Evolutionary conservation across 345 rosid genomes (phyloP).

Genomic region (Capsella bursapastoris): DNA sequence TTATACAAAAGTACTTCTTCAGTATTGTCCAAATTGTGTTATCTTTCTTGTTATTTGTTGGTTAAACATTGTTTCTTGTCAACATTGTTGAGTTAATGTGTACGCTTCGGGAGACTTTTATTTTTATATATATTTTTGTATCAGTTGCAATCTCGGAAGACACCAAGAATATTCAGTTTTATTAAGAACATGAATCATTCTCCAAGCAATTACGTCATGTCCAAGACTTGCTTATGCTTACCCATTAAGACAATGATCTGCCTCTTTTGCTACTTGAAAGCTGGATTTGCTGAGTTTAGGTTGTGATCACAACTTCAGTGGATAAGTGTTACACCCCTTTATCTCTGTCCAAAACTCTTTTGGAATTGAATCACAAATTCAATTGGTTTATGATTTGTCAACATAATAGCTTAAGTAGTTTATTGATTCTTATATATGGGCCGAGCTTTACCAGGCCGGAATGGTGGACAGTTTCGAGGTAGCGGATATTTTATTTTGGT

Average conservation of each 20-base stretch:
- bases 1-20: slow-evolving; percentile 1
- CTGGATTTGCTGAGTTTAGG: neutral
- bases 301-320: neutral
- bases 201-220: too few relatives aligned
- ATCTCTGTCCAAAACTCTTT: neutral
- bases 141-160: too few relatives aligned
- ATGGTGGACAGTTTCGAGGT: neutral
- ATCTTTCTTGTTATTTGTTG: neutral
- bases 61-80: neutral
- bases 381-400: neutral
- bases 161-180: too few relatives aligned
- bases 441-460: neutral
- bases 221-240: too few relatives aligned
- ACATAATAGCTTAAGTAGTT: neutral
- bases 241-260: too few relatives aligned
- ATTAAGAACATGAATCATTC: too few relatives aligned
- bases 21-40: neutral
- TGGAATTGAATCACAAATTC: neutral
- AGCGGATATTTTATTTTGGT: too few relatives aligned
- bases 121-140: too few relatives aligned
- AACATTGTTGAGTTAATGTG: too few relatives aligned
- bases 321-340: neutral
- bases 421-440: neutral
- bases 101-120: too few relatives aligned
- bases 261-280: neutral